phyloP scores from a whole-genome alignment of 805 yeast species.

The Metschnikowia vanudenii region DNA sequence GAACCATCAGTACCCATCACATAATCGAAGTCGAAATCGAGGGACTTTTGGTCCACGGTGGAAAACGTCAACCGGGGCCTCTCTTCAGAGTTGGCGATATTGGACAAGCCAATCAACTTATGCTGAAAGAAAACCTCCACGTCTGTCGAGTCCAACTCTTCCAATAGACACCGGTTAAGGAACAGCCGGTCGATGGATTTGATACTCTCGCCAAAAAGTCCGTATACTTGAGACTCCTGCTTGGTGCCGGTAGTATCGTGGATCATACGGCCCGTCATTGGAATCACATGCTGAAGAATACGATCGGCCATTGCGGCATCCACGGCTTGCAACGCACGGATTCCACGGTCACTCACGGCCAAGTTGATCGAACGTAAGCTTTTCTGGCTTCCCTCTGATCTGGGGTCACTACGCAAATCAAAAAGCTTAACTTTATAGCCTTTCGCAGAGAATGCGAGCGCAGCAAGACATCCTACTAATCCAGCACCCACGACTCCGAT shows the following conservation, averaged over 20 bases:
- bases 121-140: slow-evolving; percentile 53
- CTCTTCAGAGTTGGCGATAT: slow-evolving; percentile 13
- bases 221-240: slow-evolving; percentile 71
- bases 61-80: slow-evolving; percentile 26
- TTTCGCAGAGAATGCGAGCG: slow-evolving; percentile 70
- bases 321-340: slow-evolving; percentile 62
- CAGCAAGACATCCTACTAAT: slow-evolving; percentile 81
- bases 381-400: slow-evolving; percentile 35
- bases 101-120: slow-evolving; percentile 49
- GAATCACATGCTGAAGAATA: slow-evolving; percentile 62
- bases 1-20: slow-evolving; percentile 88
- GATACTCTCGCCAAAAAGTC: slow-evolving; percentile 77
- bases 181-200: slow-evolving; percentile 79
- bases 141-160: slow-evolving; percentile 51
- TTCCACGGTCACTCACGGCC: slow-evolving; percentile 86
- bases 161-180: slow-evolving; percentile 62
- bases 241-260: slow-evolving; percentile 60
- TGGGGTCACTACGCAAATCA: slow-evolving; percentile 72
- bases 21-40: slow-evolving; percentile 46
- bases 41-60: slow-evolving; percentile 19
- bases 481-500: slow-evolving; percentile 84
- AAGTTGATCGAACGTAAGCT: slow-evolving; percentile 73
- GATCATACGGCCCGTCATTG: slow-evolving; percentile 89
- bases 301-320: slow-evolving; percentile 56
- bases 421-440: slow-evolving; percentile 73